Evolutionary conservation across 768 basidiomycete species (phyloP).

Genomic region (Butyriboletus loyo): DNA sequence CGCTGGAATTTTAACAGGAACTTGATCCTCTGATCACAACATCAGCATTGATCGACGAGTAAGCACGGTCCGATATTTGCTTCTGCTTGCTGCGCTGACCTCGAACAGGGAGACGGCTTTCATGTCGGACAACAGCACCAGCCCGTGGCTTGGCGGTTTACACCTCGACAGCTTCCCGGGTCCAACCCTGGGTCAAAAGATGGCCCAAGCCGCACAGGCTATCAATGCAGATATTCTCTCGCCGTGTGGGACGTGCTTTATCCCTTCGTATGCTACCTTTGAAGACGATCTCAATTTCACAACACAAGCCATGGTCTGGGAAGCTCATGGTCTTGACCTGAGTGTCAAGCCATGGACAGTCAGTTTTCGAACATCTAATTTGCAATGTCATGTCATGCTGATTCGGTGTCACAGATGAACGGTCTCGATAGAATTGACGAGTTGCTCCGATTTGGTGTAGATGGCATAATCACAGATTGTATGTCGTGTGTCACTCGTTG

Average conservation of each 20-base stretch:
- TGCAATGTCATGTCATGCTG: neutral
- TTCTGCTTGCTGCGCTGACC: neutral
- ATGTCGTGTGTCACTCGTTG: constrained; percentile 5
- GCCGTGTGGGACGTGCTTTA: constrained; percentile 44
- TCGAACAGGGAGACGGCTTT: constrained; percentile 38
- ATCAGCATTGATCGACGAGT: constrained; percentile 68
- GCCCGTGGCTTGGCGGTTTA: constrained; percentile 70
- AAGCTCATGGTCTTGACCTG: constrained; percentile 62
- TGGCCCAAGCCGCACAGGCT: constrained; percentile 65
- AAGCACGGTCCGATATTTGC: constrained; percentile 19
- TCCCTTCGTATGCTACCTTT: constrained; percentile 43
- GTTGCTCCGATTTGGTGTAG: constrained; percentile 57
- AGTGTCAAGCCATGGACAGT: constrained; percentile 75
- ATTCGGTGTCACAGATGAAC: constrained; percentile 48
- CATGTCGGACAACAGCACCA: constrained; percentile 41
- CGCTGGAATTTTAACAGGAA: constrained; percentile 33
- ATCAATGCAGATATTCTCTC: constrained; percentile 68
- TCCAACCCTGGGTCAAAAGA: constrained; percentile 49
- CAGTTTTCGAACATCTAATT: constrained; percentile 18
- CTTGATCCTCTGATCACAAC: constrained; percentile 55
- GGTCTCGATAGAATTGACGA: constrained; percentile 58
- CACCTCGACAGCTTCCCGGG: constrained; percentile 64
- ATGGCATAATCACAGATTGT: constrained; percentile 80
- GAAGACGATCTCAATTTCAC: constrained; percentile 53
- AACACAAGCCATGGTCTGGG: constrained; percentile 64